Conservation (phyloP, 2,329 filamentous ascomycete genomes). For the Cladosporium phlei region DNA sequence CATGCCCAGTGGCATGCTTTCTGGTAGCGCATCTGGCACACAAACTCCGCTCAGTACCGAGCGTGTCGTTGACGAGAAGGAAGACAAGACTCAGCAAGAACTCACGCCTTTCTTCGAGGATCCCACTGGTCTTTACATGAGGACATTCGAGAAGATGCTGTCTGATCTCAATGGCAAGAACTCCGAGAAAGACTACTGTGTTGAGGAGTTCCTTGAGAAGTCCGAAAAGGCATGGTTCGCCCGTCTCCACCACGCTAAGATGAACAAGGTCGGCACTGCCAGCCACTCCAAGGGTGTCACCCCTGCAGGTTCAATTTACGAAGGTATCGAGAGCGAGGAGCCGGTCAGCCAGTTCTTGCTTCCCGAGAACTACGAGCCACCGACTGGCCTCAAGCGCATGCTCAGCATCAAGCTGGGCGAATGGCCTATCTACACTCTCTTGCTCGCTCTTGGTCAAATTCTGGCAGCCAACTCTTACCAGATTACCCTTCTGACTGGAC, state of each 20-base stretch:
- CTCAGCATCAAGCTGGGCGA: conserved; percentile 54
- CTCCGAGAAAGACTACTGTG: conserved; percentile 56
- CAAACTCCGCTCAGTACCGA: conserved; percentile 48
- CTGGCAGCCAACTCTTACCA: conserved; percentile 64
- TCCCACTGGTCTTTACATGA: conserved; percentile 57
- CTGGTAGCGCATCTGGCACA: conserved; percentile 11
- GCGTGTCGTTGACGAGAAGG: conserved; percentile 57
- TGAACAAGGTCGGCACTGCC: conserved; percentile 44
- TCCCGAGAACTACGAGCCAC: conserved; percentile 52
- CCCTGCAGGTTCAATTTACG: conserved; percentile 39
- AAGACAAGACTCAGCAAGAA: conserved; percentile 56
- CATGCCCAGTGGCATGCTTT: conserved; percentile 21
- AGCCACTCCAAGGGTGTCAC: conserved; percentile 27
- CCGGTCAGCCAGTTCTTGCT: conserved; percentile 51
- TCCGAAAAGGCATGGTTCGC: conserved; percentile 65
- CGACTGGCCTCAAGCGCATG: conserved; percentile 51
- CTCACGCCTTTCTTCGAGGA: conserved; percentile 66
- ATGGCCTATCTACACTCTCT: conserved; percentile 58
- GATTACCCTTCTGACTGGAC: conserved; percentile 61
- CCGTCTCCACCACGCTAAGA: conserved; percentile 54
- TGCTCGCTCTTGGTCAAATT: conserved; percentile 59
- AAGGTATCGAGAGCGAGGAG: conserved; percentile 35
- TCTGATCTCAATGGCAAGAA: conserved; percentile 52
- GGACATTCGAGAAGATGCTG: conserved; percentile 54
- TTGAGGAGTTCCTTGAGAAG: conserved; percentile 60